Conservation (phyloP, 164 flowering plant species). For the Echeveria elegans region DNA sequence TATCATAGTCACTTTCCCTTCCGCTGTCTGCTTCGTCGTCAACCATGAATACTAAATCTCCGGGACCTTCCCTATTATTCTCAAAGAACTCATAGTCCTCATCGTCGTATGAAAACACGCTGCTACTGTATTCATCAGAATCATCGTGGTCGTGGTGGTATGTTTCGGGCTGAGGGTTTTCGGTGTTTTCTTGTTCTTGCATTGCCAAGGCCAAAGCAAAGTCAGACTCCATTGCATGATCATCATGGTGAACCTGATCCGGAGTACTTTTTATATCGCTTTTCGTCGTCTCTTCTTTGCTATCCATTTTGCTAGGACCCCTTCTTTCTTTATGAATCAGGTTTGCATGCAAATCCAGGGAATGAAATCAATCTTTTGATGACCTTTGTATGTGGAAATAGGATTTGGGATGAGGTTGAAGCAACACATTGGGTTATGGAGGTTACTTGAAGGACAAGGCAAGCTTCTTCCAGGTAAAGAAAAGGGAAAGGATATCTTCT, state of each 20-base stretch:
- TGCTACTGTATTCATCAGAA: slow-evolving; percentile 11
- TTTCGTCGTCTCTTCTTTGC: slow-evolving; percentile 14
- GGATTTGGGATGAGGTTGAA: too few relatives aligned
- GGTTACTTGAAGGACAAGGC: slow-evolving; percentile 6
- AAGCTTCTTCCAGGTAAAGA: slow-evolving; percentile 2
- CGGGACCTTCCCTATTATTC: slow-evolving; percentile 12
- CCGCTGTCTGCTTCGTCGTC: slow-evolving; percentile 10
- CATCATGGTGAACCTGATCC: slow-evolving; percentile 9
- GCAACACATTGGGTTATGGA: neutral
- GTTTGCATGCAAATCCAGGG: too few relatives aligned
- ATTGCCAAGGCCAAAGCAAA: slow-evolving; percentile 15
- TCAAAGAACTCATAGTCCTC: slow-evolving; percentile 16
- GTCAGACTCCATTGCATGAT: slow-evolving; percentile 17
- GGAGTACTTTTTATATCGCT: slow-evolving; percentile 5
- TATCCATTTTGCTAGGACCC: slow-evolving; percentile 10
- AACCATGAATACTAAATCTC: slow-evolving; percentile 15
- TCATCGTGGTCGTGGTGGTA: slow-evolving; percentile 2
- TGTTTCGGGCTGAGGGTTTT: neutral
- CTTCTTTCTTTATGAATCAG: neutral
- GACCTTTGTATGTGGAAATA: neutral
- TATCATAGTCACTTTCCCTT: slow-evolving; percentile 15
- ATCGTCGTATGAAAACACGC: slow-evolving; percentile 3
- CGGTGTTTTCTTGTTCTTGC: slow-evolving; percentile 23
- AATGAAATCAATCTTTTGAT: neutral
- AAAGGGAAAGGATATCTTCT: neutral